Evolutionary conservation across 768 basidiomycete species (phyloP).

Genomic region (Thelephora ganbajun): DNA sequence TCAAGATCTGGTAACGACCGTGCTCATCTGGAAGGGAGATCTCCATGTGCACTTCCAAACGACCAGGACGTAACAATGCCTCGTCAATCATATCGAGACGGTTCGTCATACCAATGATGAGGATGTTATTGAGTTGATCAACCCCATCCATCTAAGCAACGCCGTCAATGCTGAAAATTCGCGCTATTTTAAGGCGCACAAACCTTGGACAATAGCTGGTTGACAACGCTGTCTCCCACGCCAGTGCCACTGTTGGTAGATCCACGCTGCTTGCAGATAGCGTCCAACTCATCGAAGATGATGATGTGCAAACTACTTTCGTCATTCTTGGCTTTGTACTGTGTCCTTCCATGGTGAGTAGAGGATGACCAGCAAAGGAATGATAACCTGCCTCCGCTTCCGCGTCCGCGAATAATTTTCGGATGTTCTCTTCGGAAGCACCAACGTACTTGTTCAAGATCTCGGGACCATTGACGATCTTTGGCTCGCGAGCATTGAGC

Average conservation of each 20-base stretch:
- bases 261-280: conserved; percentile 97
- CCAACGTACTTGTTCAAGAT: conserved; percentile 96
- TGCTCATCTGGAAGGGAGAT: conserved; percentile 93
- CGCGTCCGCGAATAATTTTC: conserved; percentile 95
- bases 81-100: conserved; percentile 98
- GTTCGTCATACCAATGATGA: conserved; percentile 99
- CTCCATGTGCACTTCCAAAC: conserved; percentile 99
- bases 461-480: conserved; percentile 97
- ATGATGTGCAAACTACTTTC: conserved; percentile 98
- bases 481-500: conserved; percentile 95
- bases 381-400: conserved; percentile 74
- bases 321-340: conserved; percentile 97
- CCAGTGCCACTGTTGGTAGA: conserved; percentile 85
- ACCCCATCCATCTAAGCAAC: conserved; percentile 88
- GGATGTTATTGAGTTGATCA: conserved; percentile 95
- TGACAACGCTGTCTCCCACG: conserved; percentile 98
- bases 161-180: not conserved
- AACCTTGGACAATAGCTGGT: conserved; percentile 94
- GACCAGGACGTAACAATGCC: conserved; percentile 90
- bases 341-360: conserved; percentile 1
- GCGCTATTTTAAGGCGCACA: conserved; percentile 3
- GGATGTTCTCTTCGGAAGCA: conserved; percentile 92
- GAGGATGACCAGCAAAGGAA: not conserved
- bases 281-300: conserved; percentile 98
- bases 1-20: conserved; percentile 86